Percentiles rank a stretch among this genome's conserved stretches.
Conservation (phyloP, 192 early-diverging fungal genomes). For the Phycomyces nitens region DNA sequence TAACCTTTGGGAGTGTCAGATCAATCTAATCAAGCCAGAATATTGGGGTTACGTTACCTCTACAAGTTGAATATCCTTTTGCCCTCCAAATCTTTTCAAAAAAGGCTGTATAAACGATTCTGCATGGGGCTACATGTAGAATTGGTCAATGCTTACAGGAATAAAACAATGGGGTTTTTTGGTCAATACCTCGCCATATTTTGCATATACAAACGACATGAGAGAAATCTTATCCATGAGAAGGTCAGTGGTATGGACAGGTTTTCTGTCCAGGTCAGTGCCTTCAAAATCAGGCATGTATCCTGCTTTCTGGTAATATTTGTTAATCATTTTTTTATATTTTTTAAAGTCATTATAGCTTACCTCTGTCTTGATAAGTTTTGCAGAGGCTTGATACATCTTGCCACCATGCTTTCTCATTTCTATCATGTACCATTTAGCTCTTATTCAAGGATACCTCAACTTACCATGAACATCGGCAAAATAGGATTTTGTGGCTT, state of each 20-base stretch:
- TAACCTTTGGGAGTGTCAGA: slow-evolving; percentile 36
- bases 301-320: slow-evolving; percentile 34
- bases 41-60: slow-evolving; percentile 29
- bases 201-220: slow-evolving; percentile 47
- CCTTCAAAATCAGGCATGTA: slow-evolving; percentile 56
- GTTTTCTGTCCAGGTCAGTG: slow-evolving; percentile 36
- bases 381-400: slow-evolving; percentile 42
- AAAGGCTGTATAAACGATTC: slow-evolving; percentile 46
- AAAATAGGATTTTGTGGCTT: slow-evolving; percentile 33
- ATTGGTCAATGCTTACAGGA: too few species aligned
- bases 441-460: too few species aligned
- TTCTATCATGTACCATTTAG: slow-evolving; percentile 26
- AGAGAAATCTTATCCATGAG: slow-evolving; percentile 42
- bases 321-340: neutral
- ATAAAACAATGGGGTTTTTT: too few species aligned
- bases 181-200: slow-evolving; percentile 42
- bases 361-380: slow-evolving; percentile 45
- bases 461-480: slow-evolving; percentile 28
- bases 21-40: neutral
- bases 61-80: slow-evolving; percentile 39
- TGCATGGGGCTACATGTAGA: slow-evolving; percentile 32
- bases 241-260: slow-evolving; percentile 39
- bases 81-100: slow-evolving; percentile 30
- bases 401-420: slow-evolving; percentile 45
- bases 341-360: neutral